Evolutionary conservation across 2,329 filamentous ascomycete species (phyloP).

Genomic region (Aspergillus aculeatinus): DNA sequence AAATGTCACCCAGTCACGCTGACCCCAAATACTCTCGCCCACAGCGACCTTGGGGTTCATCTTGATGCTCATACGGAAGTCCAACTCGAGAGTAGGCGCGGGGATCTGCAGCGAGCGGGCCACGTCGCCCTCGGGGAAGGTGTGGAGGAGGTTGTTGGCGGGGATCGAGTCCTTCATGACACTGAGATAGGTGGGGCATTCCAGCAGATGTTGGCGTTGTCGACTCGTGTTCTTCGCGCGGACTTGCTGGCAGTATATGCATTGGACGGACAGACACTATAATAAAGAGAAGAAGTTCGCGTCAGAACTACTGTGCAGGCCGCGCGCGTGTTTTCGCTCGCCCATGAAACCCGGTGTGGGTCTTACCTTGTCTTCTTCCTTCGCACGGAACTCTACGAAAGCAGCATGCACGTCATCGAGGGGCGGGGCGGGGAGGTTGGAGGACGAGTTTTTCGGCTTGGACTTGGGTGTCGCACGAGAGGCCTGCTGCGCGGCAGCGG

Average conservation of each 20-base stretch:
- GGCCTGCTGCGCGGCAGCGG: constrained; percentile 32
- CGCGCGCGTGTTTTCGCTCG: not conserved
- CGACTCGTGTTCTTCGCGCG: constrained; percentile 53
- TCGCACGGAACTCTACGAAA: constrained; percentile 50
- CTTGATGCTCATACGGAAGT: constrained; percentile 55
- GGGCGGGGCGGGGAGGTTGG: constrained; percentile 47
- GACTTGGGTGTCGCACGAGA: constrained; percentile 40
- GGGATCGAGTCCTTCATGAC: constrained; percentile 55
- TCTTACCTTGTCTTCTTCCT: constrained; percentile 48
- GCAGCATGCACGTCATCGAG: constrained; percentile 51
- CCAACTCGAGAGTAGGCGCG: constrained; percentile 49
- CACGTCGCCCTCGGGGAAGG: constrained; percentile 51
- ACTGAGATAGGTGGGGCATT: constrained; percentile 51
- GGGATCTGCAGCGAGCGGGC: constrained; percentile 50
- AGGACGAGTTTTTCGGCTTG: constrained; percentile 38
- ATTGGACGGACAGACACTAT: constrained; percentile 51
- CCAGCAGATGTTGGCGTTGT: constrained; percentile 50
- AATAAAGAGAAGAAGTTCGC: not conserved
- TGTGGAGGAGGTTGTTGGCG: constrained; percentile 52
- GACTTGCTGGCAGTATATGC: constrained; percentile 52
- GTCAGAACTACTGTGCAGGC: not conserved
- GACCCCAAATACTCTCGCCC: constrained; percentile 49
- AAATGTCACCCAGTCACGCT: constrained; percentile 53
- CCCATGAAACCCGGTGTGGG: not conserved
- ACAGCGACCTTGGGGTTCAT: constrained; percentile 52